Evolutionary conservation across 2,329 filamentous ascomycete genomes (phyloP).

Genomic region (Fusarium aywerte): DNA sequence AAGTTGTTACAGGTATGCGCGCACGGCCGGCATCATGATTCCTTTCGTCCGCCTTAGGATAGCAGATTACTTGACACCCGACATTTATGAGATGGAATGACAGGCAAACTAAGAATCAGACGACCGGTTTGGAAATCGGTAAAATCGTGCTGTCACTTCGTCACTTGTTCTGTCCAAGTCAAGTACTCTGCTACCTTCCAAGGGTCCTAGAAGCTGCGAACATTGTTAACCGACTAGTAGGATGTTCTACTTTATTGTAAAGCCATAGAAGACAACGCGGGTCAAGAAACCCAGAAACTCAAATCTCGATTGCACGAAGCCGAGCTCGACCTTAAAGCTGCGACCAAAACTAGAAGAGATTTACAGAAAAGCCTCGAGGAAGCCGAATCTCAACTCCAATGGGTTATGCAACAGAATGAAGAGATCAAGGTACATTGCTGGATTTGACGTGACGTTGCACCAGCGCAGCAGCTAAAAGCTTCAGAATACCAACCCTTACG

Average conservation of each 20-base stretch:
- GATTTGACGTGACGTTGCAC: conserved; percentile 17
- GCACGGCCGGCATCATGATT: conserved; percentile 6
- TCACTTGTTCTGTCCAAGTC: background rate
- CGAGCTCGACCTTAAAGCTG: conserved; percentile 62
- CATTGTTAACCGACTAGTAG: conserved; percentile 34
- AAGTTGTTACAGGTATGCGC: conserved; percentile 59
- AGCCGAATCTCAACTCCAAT: conserved; percentile 52
- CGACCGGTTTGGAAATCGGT: background rate
- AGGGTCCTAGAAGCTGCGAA: background rate
- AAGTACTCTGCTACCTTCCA: background rate
- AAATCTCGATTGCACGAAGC: conserved; percentile 55
- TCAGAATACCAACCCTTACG: conserved; percentile 67
- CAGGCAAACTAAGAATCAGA: background rate
- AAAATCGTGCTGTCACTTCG: background rate
- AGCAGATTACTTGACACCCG: background rate
- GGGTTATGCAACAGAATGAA: conserved; percentile 54
- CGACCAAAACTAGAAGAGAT: conserved; percentile 60
- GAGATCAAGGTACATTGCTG: conserved; percentile 57
- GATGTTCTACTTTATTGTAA: conserved; percentile 53
- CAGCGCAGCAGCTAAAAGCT: conserved; percentile 30
- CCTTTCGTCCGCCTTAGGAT: conserved; percentile 7
- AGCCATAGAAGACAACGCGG: conserved; percentile 55
- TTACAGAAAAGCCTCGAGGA: conserved; percentile 60
- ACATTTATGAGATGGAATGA: background rate
- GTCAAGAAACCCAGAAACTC: conserved; percentile 58